phyloP scores from a whole-genome alignment of 73 alveolate species.

The Paramecium primaurelia region DNA sequence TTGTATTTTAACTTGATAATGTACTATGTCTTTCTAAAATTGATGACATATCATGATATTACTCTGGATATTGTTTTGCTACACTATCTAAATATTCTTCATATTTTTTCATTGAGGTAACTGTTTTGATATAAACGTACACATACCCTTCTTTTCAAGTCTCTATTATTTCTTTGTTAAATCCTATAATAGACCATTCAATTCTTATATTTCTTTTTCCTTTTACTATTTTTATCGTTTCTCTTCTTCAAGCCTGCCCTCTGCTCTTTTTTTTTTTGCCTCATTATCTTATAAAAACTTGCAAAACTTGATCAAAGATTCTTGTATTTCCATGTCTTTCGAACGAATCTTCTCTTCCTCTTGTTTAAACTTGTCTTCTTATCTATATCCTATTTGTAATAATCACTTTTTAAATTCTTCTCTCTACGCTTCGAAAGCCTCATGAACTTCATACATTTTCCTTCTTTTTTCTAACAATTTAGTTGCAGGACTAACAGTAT shows the following conservation, averaged over 20 bases:
- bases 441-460: slow-evolving; percentile 89
- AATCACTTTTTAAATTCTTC: slow-evolving; percentile 69
- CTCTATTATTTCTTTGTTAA: neutral
- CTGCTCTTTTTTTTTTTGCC: slow-evolving; percentile 78
- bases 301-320: slow-evolving; percentile 76
- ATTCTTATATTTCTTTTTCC: slow-evolving; percentile 53
- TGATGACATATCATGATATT: slow-evolving; percentile 76
- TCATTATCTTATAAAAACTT: slow-evolving; percentile 84
- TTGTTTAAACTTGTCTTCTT: slow-evolving; percentile 40
- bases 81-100: slow-evolving; percentile 83
- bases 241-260: slow-evolving; percentile 69
- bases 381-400: neutral
- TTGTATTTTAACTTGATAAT: slow-evolving; percentile 66
- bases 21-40: slow-evolving; percentile 79
- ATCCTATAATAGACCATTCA: neutral
- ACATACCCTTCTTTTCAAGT: slow-evolving; percentile 51
- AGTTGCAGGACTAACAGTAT: slow-evolving; percentile 86
- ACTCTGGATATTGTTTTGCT: slow-evolving; percentile 75
- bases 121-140: slow-evolving; percentile 49
- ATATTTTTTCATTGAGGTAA: slow-evolving; percentile 74
- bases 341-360: slow-evolving; percentile 77
- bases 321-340: slow-evolving; percentile 71
- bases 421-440: slow-evolving; percentile 82
- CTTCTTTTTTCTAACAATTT: slow-evolving; percentile 85
- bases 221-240: slow-evolving; percentile 35